These are phyloP conservation scores for Colletotrichum sp. DNA, from an alignment of 2,329 filamentous ascomycete genomes.

Conservation along the genomic window DNA sequence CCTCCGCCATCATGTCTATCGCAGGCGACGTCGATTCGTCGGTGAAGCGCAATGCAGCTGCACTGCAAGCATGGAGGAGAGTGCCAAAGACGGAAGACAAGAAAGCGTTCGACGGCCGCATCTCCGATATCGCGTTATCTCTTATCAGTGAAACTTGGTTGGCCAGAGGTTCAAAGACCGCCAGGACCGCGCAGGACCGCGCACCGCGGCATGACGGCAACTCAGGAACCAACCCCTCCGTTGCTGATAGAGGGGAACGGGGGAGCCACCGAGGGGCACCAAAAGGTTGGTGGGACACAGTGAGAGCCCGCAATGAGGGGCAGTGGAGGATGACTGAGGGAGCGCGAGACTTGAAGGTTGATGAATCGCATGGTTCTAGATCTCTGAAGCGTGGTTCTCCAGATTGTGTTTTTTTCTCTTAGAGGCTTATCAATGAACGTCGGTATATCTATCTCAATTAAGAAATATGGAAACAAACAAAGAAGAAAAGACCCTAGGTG, in stretches of 20 bases:
- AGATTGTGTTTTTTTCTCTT: not conserved
- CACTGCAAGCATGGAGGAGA: not conserved
- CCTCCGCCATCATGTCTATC: not conserved
- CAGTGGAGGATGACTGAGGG: not conserved
- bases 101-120: constrained; percentile 5
- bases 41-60: not conserved
- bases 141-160: constrained; percentile 13
- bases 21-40: not conserved
- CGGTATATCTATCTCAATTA: not conserved
- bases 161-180: not conserved
- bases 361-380: not conserved
- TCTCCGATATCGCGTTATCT: constrained; percentile 19
- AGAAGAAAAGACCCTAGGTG: constrained; percentile 11
- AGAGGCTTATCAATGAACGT: not conserved
- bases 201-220: not conserved
- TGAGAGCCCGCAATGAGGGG: not conserved
- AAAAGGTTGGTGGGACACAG: not conserved
- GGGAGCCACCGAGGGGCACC: not conserved
- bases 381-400: not conserved
- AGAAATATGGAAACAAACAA: not conserved
- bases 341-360: not conserved
- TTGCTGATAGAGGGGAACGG: not conserved
- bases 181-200: not conserved
- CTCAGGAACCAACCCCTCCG: constrained; percentile 18
- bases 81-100: not conserved